These are phyloP conservation scores for Diaporthe aspalathi DNA, from an alignment of 2,329 filamentous ascomycete genomes.

Conservation along the genomic window DNA sequence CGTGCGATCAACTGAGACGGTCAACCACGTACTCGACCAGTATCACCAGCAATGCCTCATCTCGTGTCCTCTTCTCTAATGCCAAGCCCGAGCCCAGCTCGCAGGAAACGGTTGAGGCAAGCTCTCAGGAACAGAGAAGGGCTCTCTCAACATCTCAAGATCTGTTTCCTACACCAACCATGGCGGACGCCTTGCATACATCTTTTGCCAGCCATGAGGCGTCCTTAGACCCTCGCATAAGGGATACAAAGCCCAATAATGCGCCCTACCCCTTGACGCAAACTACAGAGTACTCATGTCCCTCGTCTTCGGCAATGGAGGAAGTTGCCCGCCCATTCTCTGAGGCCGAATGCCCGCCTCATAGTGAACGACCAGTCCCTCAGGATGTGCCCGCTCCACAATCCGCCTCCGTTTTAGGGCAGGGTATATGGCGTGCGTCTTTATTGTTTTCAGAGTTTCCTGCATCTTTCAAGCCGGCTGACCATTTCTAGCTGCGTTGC, in stretches of 20 bases:
- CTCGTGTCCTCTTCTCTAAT: slow-evolving; percentile 50
- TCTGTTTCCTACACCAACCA: not conserved
- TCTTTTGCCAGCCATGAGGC: not conserved
- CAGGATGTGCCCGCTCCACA: not conserved
- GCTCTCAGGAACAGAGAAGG: slow-evolving; percentile 39
- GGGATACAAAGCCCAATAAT: not conserved
- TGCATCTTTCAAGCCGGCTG: not conserved
- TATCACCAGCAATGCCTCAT: slow-evolving; percentile 49
- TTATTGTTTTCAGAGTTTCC: not conserved
- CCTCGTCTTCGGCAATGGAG: slow-evolving; percentile 1
- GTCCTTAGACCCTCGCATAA: not conserved
- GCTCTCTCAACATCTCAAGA: not conserved
- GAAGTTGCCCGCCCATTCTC: not conserved
- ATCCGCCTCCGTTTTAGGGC: not conserved
- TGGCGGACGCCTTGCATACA: slow-evolving; percentile 5
- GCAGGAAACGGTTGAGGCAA: slow-evolving; percentile 47
- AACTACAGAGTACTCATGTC: not conserved
- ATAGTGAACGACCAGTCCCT: not conserved
- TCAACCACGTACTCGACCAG: slow-evolving; percentile 43
- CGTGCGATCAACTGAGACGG: slow-evolving; percentile 32
- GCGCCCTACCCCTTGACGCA: not conserved
- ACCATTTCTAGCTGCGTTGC: slow-evolving; percentile 50
- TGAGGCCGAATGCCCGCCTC: not conserved
- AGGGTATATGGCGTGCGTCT: not conserved
- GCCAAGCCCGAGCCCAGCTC: slow-evolving; percentile 45